phyloP scores from a whole-genome alignment of 2,329 filamentous ascomycete species.

The Alternaria metachromatica region DNA sequence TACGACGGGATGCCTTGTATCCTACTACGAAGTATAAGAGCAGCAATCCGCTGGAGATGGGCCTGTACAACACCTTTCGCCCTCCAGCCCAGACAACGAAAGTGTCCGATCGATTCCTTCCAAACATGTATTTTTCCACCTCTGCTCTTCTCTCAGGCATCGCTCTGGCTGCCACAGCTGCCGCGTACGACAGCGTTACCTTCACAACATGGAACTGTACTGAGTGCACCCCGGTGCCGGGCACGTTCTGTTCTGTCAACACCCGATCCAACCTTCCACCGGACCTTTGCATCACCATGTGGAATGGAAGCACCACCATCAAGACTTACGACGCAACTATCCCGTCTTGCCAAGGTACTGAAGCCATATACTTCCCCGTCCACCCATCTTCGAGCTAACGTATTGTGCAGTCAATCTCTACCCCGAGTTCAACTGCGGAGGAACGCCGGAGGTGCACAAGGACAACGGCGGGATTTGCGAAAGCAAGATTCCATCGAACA shows the following conservation, averaged over 20 bases:
- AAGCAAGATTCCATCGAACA: neutral
- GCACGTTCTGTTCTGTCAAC: conserved; percentile 4
- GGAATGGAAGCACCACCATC: neutral
- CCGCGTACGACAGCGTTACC: neutral
- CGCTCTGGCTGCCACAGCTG: neutral
- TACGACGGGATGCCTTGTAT: neutral
- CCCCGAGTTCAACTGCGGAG: neutral
- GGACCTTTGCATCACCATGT: neutral
- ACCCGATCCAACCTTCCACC: neutral
- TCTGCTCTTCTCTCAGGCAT: neutral
- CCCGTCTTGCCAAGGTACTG: neutral
- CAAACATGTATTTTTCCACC: neutral
- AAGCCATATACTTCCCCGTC: neutral
- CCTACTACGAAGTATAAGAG: neutral
- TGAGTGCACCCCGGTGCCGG: neutral
- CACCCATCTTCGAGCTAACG: neutral
- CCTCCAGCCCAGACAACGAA: neutral
- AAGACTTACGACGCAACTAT: neutral
- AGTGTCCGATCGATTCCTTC: rapidly evolving
- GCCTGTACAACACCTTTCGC: neutral
- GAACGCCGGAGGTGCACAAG: neutral
- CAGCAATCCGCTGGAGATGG: neutral
- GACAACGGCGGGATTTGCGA: neutral
- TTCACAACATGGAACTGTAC: conserved; percentile 8
- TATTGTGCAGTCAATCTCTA: neutral